Evolutionary conservation across 495 filamentous ascomycete species (phyloP).

Genomic region (Tuber calosporum): DNA sequence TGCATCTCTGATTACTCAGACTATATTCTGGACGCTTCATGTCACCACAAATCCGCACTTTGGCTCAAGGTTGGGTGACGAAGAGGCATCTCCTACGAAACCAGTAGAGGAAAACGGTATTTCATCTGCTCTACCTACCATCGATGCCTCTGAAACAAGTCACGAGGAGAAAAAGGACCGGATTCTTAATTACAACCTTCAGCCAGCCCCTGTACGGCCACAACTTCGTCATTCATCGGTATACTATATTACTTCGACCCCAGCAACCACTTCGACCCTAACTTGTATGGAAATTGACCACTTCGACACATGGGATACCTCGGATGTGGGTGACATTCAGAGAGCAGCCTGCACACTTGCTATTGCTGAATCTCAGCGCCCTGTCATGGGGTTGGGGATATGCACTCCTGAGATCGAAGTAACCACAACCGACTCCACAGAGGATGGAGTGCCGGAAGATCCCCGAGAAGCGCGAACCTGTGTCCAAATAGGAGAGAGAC

Average conservation of each 20-base stretch:
- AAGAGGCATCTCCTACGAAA: constrained; percentile 12
- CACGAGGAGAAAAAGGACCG: constrained; percentile 15
- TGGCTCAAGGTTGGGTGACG: not conserved
- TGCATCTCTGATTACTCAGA: constrained; percentile 31
- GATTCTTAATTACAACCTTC: constrained; percentile 14
- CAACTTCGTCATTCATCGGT: constrained; percentile 28
- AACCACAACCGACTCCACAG: not conserved
- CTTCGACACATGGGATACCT: constrained; percentile 35
- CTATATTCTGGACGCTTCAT: constrained; percentile 34
- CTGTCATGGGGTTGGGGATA: constrained; percentile 30
- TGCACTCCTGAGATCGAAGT: constrained; percentile 16
- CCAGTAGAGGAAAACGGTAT: constrained; percentile 6
- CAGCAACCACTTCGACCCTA: constrained; percentile 9
- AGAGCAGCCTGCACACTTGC: constrained; percentile 32
- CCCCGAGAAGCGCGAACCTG: constrained; percentile 2
- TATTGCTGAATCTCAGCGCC: constrained; percentile 17
- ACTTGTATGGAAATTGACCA: constrained; percentile 18
- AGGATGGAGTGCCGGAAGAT: not conserved
- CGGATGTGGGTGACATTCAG: constrained; percentile 31
- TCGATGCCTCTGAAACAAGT: constrained; percentile 7
- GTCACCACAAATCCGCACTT: constrained; percentile 18
- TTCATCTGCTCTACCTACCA: constrained; percentile 3
- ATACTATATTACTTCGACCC: constrained; percentile 27
- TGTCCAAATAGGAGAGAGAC: constrained; percentile 24
- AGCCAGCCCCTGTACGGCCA: constrained; percentile 12